Percentiles rank a stretch among this genome's conserved stretches.
These are phyloP conservation scores for Capronia coronata DNA, from an alignment of 2,329 filamentous ascomycete species.

Conservation along the genomic window DNA sequence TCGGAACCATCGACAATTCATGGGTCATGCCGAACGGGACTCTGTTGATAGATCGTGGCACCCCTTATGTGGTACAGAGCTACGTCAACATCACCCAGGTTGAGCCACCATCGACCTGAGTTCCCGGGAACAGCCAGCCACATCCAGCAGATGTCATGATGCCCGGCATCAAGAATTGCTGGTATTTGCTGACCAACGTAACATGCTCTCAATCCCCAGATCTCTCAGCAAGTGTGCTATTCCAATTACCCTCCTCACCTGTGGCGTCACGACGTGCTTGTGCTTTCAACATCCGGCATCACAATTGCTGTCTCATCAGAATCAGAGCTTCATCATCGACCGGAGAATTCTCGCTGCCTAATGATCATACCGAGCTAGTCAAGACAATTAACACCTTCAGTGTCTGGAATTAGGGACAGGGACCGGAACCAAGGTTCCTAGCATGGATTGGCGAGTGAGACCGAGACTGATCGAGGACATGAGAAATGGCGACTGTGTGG, in stretches of 20 bases:
- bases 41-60: slow-evolving; percentile 5
- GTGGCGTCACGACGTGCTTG: too few species aligned
- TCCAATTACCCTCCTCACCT: too few species aligned
- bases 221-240: too few species aligned
- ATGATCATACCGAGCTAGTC: neutral
- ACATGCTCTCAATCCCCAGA: too few species aligned
- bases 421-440: neutral
- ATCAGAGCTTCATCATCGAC: neutral
- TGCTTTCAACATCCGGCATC: neutral
- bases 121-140: too few species aligned
- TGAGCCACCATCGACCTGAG: neutral
- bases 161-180: too few species aligned
- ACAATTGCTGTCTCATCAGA: neutral
- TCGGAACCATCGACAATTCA: slow-evolving; percentile 1
- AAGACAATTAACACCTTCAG: neutral
- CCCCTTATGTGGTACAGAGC: neutral
- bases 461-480: neutral
- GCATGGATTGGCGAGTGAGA: neutral
- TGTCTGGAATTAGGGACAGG: neutral
- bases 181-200: too few species aligned
- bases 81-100: neutral
- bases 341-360: neutral
- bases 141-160: too few species aligned
- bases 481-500: neutral
- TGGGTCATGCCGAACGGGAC: slow-evolving; percentile 8